Percentiles rank a stretch among this genome's conserved stretches.
phyloP scores from a whole-genome alignment of 2,329 filamentous ascomycete genomes.

The Mycocentrospora acerina region DNA sequence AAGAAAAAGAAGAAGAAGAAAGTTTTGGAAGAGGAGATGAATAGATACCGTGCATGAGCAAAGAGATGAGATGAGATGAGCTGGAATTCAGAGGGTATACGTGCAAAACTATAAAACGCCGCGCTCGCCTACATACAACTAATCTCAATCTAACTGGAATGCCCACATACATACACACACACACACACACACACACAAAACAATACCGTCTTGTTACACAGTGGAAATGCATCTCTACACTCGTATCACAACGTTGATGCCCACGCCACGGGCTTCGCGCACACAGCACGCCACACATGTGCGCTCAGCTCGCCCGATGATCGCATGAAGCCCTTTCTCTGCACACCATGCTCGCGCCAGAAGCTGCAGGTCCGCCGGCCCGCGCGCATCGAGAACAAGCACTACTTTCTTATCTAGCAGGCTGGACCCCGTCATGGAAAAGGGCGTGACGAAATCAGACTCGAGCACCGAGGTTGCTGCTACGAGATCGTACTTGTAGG shows the following conservation, averaged over 20 bases:
- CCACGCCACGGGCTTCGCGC: slow-evolving; percentile 70
- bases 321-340: slow-evolving; percentile 71
- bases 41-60: no score
- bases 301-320: slow-evolving; percentile 66
- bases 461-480: slow-evolving; percentile 35
- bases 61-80: no score
- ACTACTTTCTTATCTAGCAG: slow-evolving; percentile 32
- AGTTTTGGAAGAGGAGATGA: no score
- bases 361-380: slow-evolving; percentile 67
- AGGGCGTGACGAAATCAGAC: slow-evolving; percentile 27
- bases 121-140: no score
- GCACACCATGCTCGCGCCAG: slow-evolving; percentile 72
- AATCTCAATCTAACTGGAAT: no score
- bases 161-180: no score
- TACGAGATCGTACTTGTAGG: slow-evolving; percentile 40
- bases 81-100: no score
- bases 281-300: slow-evolving; percentile 75
- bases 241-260: slow-evolving; percentile 65
- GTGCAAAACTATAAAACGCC: no score
- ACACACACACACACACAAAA: no score
- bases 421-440: slow-evolving; percentile 20
- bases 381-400: slow-evolving; percentile 52
- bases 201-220: no score
- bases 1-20: no score
- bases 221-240: slow-evolving; percentile 25